A percentile compares a stretch with the other conserved stretches of the same genome.
phyloP scores from a whole-genome alignment of 164 flowering plant species.

The Magnolia changhungtana region DNA sequence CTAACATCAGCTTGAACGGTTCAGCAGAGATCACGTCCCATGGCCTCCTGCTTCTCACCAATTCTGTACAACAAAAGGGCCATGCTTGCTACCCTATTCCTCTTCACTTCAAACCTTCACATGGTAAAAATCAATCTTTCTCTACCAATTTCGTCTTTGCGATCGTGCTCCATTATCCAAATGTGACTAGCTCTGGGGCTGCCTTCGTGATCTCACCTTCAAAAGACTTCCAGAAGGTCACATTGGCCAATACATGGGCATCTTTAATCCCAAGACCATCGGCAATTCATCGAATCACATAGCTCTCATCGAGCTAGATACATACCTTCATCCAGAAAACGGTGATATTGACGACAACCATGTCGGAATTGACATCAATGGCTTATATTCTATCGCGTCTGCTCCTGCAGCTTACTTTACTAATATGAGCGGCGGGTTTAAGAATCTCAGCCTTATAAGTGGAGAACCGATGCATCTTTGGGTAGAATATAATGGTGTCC shows the following conservation, averaged over 20 bases:
- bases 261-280: conserved; percentile 17
- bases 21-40: no score
- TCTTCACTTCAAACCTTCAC: no score
- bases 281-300: conserved; percentile 23
- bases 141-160: conserved; percentile 24
- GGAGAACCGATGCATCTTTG: no score
- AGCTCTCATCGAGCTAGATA: conserved; percentile 21
- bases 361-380: conserved; percentile 29
- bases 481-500: no score
- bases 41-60: no score
- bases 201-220: conserved; percentile 26
- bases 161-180: conserved; percentile 6
- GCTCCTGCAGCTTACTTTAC: no score
- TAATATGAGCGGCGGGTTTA: no score
- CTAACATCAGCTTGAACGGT: no score
- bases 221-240: conserved; percentile 9
- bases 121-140: conserved; percentile 10
- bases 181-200: conserved; percentile 21
- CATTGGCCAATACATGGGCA: conserved; percentile 18
- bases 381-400: conserved; percentile 12
- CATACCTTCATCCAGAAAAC: conserved; percentile 5
- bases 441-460: no score
- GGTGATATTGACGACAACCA: conserved; percentile 27
- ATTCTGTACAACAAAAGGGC: no score
- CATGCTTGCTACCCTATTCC: no score